phyloP scores from a whole-genome alignment of 495 filamentous ascomycete species.

The Achaetomiella virescens region DNA sequence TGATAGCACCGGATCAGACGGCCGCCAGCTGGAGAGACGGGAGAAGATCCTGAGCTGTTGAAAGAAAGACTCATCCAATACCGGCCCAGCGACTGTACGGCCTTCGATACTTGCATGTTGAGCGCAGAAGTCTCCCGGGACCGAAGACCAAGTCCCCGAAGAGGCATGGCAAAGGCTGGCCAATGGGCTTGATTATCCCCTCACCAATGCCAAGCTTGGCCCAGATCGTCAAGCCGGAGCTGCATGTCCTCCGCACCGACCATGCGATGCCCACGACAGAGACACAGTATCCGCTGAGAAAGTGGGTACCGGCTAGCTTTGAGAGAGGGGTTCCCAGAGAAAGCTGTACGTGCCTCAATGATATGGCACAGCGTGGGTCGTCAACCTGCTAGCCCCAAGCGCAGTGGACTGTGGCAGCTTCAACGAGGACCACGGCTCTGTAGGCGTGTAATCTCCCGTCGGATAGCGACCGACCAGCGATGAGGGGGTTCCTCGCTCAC shows the following conservation, averaged over 20 bases:
- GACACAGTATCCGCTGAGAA: conserved; percentile 17
- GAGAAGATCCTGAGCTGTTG: background rate
- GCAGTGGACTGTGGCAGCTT: background rate
- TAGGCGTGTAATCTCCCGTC: conserved; percentile 1
- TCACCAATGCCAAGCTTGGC: conserved; percentile 7
- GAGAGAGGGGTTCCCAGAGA: conserved; percentile 3
- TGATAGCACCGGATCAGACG: conserved; percentile 1
- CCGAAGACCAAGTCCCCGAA: background rate
- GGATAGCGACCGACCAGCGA: background rate
- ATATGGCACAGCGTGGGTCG: conserved; percentile 7
- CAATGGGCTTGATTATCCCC: conserved; percentile 18
- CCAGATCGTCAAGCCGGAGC: conserved; percentile 21
- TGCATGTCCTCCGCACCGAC: conserved; percentile 16
- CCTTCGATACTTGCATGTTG: too few species aligned
- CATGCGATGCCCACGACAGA: conserved; percentile 4
- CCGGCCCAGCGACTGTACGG: background rate
- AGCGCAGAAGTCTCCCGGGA: background rate
- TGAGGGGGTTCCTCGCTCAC: too few species aligned
- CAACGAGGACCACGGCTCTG: background rate
- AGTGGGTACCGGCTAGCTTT: conserved; percentile 11
- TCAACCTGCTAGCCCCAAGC: background rate
- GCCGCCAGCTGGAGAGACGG: background rate
- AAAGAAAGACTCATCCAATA: too few species aligned
- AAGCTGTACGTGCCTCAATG: background rate
- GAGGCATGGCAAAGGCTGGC: conserved; percentile 9